Conservation (phyloP, 306 rosid species). For the Cucurbita pepo region DNA sequence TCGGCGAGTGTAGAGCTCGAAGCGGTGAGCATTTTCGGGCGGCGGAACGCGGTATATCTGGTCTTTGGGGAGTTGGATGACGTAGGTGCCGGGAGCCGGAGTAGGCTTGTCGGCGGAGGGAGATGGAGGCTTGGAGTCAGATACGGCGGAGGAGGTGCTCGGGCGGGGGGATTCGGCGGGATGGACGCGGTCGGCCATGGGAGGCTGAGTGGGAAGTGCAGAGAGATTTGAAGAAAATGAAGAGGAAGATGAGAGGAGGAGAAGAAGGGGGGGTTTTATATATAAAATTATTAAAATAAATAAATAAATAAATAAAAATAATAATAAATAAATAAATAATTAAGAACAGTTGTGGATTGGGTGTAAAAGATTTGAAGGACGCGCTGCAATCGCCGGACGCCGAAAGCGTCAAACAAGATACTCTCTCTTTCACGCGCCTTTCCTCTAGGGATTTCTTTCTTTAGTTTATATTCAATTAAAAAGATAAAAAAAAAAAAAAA, state of each 20-base stretch:
- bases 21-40: constrained; percentile 46
- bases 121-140: constrained; percentile 8
- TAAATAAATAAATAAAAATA: background rate
- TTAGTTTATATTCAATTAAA: no score
- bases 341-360: background rate
- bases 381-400: background rate
- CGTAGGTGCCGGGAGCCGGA: constrained; percentile 36
- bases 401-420: background rate
- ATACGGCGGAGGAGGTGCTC: background rate
- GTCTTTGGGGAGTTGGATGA: constrained; percentile 61
- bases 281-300: background rate
- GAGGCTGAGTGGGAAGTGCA: background rate
- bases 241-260: background rate
- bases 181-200: constrained; percentile 65
- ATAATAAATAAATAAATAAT: background rate
- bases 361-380: background rate
- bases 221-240: background rate
- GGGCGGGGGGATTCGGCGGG: constrained; percentile 27
- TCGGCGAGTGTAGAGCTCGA: constrained; percentile 21
- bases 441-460: no score
- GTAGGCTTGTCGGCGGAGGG: background rate
- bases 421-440: no score
- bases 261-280: background rate
- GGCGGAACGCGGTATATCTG: constrained; percentile 73
- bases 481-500: no score